Conservation (phyloP, 805 yeast genomes). For the Metschnikowia peoriensis region DNA sequence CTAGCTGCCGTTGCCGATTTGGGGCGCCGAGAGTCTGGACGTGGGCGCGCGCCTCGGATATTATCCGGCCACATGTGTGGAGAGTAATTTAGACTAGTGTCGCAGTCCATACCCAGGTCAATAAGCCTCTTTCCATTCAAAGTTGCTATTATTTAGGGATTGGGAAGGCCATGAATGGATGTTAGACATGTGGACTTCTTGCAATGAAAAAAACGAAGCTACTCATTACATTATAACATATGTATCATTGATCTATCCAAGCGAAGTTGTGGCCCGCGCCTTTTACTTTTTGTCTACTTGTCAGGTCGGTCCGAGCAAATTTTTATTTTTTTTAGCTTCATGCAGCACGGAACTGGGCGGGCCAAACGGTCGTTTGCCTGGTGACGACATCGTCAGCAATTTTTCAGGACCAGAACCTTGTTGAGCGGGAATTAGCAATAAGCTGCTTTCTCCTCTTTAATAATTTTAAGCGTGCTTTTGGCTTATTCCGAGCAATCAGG, state of each 20-base stretch:
- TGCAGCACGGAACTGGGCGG: not conserved
- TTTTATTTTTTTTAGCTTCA: not conserved
- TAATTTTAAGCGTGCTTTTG: too few relatives aligned
- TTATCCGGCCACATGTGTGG: not conserved
- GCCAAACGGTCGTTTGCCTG: not conserved
- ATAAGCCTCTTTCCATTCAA: not conserved
- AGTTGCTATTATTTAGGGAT: not conserved
- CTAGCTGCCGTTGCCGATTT: not conserved
- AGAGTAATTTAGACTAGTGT: not conserved
- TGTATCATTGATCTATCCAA: too few relatives aligned
- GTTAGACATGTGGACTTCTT: not conserved
- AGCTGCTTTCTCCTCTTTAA: too few relatives aligned
- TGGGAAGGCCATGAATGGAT: too few relatives aligned
- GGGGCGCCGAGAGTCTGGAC: not conserved
- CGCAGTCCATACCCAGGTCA: not conserved
- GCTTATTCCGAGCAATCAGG: too few relatives aligned
- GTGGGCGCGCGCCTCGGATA: not conserved
- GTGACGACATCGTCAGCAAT: not conserved
- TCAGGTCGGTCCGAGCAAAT: not conserved
- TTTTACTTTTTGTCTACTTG: not conserved
- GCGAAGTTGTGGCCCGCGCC: too few relatives aligned
- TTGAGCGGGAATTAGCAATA: too few relatives aligned
- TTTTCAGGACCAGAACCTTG: not conserved
- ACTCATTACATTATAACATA: too few relatives aligned
- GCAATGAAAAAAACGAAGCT: not conserved